phyloP scores from a whole-genome alignment of 805 yeast species.

The Yarrowia deformans region DNA sequence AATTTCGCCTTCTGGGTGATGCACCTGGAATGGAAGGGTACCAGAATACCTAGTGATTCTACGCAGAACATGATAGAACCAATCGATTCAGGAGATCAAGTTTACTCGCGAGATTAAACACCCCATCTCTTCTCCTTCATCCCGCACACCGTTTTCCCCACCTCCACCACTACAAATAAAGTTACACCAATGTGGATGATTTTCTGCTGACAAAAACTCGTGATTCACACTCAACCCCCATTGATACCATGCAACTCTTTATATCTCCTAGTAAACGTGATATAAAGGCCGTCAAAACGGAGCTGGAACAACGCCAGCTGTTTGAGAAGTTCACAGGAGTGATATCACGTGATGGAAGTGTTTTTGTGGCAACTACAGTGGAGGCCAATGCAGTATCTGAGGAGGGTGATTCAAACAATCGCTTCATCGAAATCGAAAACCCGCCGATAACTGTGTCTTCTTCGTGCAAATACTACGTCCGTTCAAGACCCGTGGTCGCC shows the following conservation, averaged over 20 bases:
- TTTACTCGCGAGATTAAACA: neutral
- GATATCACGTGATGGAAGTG: constrained; percentile 6
- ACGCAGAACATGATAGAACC: too few relatives aligned
- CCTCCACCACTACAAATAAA: neutral
- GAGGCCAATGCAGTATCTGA: neutral
- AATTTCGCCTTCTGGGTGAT: too few relatives aligned
- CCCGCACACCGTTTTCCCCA: neutral
- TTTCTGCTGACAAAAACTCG: too few relatives aligned
- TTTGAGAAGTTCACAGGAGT: constrained; percentile 25
- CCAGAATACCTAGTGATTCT: neutral
- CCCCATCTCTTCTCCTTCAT: neutral
- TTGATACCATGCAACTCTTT: constrained; percentile 34
- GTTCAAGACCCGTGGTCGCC: neutral
- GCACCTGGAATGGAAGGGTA: neutral
- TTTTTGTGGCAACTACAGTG: constrained; percentile 16
- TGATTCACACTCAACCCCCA: neutral
- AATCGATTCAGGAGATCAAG: neutral
- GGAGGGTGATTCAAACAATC: neutral
- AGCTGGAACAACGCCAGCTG: constrained; percentile 8
- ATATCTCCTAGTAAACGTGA: constrained; percentile 3
- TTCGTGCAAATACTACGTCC: neutral
- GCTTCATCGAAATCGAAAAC: neutral
- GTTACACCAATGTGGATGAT: neutral
- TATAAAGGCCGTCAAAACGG: constrained; percentile 21
- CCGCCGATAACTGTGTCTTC: neutral